A percentile compares a stretch with the other conserved stretches of the same genome.
Evolutionary conservation across 345 rosid species (phyloP).

Genomic region (Orychophragmus violaceus): DNA sequence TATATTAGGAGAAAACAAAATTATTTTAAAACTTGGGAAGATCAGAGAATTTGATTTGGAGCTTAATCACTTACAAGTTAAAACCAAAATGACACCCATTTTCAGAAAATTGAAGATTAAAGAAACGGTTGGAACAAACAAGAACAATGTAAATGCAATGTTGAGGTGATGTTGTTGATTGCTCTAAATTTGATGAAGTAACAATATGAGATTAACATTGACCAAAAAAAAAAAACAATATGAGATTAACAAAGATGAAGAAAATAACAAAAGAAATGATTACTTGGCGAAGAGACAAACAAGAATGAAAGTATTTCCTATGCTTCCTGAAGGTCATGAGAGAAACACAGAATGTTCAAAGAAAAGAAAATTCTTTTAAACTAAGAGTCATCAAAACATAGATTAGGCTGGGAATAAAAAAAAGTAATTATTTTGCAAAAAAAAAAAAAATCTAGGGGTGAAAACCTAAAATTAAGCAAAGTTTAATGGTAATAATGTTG

Average conservation of each 20-base stretch:
- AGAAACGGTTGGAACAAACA: neutral
- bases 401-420: neutral
- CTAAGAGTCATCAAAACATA: conserved; percentile 1
- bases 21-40: neutral
- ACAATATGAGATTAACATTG: neutral
- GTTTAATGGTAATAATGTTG: conserved; percentile 1
- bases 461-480: neutral
- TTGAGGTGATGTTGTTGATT: neutral
- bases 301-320: conserved; percentile 14
- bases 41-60: neutral
- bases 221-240: neutral
- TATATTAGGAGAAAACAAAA: neutral
- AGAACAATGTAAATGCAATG: conserved; percentile 2
- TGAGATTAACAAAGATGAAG: neutral
- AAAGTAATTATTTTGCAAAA: neutral
- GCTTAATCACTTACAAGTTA: conserved; percentile 6
- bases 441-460: neutral
- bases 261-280: neutral
- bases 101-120: neutral
- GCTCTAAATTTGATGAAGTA: neutral
- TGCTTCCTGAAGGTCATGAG: conserved; percentile 18
- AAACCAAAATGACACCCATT: neutral
- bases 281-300: conserved; percentile 12
- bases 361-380: too few relatives aligned
- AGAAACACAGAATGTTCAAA: too few relatives aligned